phyloP scores from a whole-genome alignment of 805 yeast genomes.

The Wickerhamomyces sydowiorum region DNA sequence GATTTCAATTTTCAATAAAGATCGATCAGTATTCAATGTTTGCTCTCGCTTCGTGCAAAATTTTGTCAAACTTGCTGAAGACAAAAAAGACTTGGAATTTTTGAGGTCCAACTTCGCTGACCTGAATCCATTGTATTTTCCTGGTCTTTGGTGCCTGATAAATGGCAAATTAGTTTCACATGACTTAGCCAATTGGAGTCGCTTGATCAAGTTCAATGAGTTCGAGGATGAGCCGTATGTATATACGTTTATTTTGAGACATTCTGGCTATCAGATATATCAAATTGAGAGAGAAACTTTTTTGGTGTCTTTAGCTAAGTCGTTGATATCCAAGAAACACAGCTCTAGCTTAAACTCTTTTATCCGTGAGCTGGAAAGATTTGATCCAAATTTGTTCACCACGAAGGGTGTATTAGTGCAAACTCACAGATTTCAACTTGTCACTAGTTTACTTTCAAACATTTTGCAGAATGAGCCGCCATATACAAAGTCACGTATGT shows the following conservation, averaged over 20 bases:
- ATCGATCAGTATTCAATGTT: constrained; percentile 5
- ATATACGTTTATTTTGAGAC: constrained; percentile 13
- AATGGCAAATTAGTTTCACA: constrained; percentile 10
- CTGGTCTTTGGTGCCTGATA: constrained; percentile 18
- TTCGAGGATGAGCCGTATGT: constrained; percentile 18
- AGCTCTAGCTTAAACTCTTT: constrained; percentile 12
- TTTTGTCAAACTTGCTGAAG: not conserved
- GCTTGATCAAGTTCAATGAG: constrained; percentile 15
- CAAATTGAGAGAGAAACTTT: constrained; percentile 13
- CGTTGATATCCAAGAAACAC: constrained; percentile 7
- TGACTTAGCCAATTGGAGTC: constrained; percentile 19
- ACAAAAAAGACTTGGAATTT: constrained; percentile 2
- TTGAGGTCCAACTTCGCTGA: constrained; percentile 10
- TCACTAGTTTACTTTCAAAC: constrained; percentile 10
- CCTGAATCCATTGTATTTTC: constrained; percentile 12
- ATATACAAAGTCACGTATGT: constrained; percentile 6
- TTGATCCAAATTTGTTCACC: constrained; percentile 11
- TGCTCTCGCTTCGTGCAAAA: constrained; percentile 3
- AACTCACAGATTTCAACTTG: constrained; percentile 15
- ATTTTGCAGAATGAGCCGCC: constrained; percentile 9
- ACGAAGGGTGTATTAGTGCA: constrained; percentile 12
- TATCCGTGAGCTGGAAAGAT: constrained; percentile 12
- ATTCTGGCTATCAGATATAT: constrained; percentile 11
- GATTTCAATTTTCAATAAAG: constrained; percentile 6
- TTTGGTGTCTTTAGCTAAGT: constrained; percentile 10